These are phyloP conservation scores for Tritrichomonas foetus DNA, from an alignment of 208 protist genomes.

Conservation along the genomic window DNA sequence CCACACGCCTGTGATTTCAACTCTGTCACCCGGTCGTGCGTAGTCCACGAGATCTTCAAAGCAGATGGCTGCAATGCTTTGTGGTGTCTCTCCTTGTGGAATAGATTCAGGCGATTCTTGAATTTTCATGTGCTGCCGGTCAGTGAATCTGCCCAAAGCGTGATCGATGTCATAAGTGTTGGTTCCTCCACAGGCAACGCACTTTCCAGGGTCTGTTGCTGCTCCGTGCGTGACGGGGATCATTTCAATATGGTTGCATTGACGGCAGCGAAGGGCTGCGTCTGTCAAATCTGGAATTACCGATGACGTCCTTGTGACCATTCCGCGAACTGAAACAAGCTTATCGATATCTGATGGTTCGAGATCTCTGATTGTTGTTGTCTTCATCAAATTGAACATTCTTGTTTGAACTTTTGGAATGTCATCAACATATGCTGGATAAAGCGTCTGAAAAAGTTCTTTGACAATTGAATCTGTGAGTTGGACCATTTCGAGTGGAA, in stretches of 20 bases:
- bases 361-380: constrained; percentile 65
- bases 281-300: constrained; percentile 51
- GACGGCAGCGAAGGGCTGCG: constrained; percentile 48
- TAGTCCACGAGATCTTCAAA: constrained; percentile 88
- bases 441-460: constrained; percentile 9
- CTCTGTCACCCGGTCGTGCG: constrained; percentile 86
- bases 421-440: neutral
- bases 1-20: constrained; percentile 95
- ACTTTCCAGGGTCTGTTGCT: constrained; percentile 78
- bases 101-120: constrained; percentile 93
- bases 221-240: constrained; percentile 72
- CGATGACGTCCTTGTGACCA: constrained; percentile 64
- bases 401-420: constrained; percentile 53
- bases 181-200: neutral
- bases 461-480: neutral
- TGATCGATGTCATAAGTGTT: constrained; percentile 59
- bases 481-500: constrained; percentile 36
- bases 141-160: constrained; percentile 72
- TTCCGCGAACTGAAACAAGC: constrained; percentile 71
- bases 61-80: constrained; percentile 83
- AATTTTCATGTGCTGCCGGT: constrained; percentile 75
- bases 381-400: constrained; percentile 66
- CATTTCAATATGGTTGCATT: constrained; percentile 72
- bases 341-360: constrained; percentile 74
- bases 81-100: constrained; percentile 95